These are phyloP conservation scores for Tricholoma bakamatsutake DNA, from an alignment of 768 basidiomycete species.

Conservation along the genomic window DNA sequence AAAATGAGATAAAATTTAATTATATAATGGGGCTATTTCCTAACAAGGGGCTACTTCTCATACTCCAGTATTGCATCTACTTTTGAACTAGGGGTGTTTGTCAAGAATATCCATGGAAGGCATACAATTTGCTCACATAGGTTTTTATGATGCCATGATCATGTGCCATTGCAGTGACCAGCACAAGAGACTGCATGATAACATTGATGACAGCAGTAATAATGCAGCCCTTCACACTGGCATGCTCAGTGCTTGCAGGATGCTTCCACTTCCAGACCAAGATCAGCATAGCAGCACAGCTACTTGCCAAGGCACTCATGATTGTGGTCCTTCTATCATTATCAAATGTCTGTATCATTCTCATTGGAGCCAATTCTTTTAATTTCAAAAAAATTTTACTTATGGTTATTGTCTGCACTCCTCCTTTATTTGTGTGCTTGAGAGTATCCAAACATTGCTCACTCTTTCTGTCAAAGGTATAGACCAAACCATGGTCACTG, in stretches of 20 bases:
- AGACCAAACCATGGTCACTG: conserved; percentile 18
- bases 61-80: not conserved
- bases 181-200: not conserved
- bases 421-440: conserved; percentile 7
- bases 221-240: not conserved
- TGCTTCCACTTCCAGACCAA: not conserved
- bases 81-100: not conserved
- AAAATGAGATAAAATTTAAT: too few species aligned
- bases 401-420: conserved; percentile 7
- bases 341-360: not conserved
- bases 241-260: not conserved
- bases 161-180: too few species aligned
- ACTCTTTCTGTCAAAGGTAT: conserved; percentile 16
- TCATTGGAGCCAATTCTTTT: not conserved
- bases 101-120: not conserved
- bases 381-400: not conserved
- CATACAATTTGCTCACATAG: not conserved
- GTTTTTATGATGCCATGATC: not conserved
- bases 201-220: not conserved
- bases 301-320: conserved; percentile 1
- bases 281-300: not conserved
- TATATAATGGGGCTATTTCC: too few species aligned
- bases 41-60: not conserved
- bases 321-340: not conserved
- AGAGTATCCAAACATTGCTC: conserved; percentile 8